Evolutionary conservation across 2,329 filamentous ascomycete species (phyloP).

Genomic region (Colletotrichum liriopes): DNA sequence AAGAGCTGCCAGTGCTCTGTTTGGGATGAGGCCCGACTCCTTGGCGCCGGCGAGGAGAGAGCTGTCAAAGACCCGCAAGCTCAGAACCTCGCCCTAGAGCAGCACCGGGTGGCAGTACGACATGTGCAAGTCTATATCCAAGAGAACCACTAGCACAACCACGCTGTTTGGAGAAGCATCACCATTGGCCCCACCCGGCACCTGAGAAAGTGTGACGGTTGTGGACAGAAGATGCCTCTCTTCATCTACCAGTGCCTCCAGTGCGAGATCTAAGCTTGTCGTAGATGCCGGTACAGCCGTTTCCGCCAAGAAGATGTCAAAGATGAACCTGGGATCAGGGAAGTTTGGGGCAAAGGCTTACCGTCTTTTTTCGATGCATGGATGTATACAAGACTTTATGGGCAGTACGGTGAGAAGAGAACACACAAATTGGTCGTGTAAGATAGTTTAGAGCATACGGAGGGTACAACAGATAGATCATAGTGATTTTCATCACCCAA

Average conservation of each 20-base stretch:
- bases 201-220: slow-evolving; percentile 58
- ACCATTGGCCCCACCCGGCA: slow-evolving; percentile 46
- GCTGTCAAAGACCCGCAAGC: slow-evolving; percentile 47
- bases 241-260: slow-evolving; percentile 65
- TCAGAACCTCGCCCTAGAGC: not conserved
- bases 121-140: slow-evolving; percentile 47
- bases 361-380: not conserved
- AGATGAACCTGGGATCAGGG: not conserved
- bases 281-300: slow-evolving; percentile 62
- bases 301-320: not conserved
- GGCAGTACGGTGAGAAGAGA: not conserved
- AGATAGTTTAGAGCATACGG: not conserved
- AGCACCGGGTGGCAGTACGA: slow-evolving; percentile 43
- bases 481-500: not conserved
- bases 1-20: slow-evolving; percentile 55
- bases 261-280: slow-evolving; percentile 62
- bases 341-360: not conserved
- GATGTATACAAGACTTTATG: not conserved
- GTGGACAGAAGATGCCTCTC: slow-evolving; percentile 52
- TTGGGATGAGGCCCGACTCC: slow-evolving; percentile 50
- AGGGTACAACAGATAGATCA: not conserved
- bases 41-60: slow-evolving; percentile 48
- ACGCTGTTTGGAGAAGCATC: slow-evolving; percentile 54
- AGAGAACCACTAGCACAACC: slow-evolving; percentile 59
- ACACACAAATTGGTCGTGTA: not conserved